Base-by-base conservation (phyloP, 192 early-diverging fungal species). In the Oehlia diaphana region DNA sequence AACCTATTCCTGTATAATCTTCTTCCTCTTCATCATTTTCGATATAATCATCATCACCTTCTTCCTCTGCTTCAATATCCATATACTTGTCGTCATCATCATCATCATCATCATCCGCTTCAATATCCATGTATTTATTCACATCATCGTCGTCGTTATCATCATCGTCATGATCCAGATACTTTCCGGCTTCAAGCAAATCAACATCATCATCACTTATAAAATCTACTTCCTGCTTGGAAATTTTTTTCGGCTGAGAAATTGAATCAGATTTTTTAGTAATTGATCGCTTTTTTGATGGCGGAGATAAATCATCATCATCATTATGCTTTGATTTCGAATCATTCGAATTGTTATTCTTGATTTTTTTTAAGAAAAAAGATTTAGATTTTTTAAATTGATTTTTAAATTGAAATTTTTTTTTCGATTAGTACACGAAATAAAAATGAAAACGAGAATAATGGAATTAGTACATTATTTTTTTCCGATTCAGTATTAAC, bases 121-220 rank as follows among this genome's bases (percentile, higher is more conserved):
- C 50, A 58, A 21, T 58, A 19, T 58, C 50, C 50, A 16, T 16
- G 14, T 58, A 58, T 58, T 58, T 58, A 58, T 58, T 58, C 16
- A 58, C 50, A 58, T 21, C 50, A 3, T 19, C 50, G 5, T 58
- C 50, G 3, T 58, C 14, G n/a, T 88, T 90, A 10, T 91, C 87
- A 21, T 87, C 85, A 33, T 87, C 87, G 31, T 86, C 80, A 42
- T 84, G 83, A 68, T 82, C 76, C 72, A 82, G 82, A 50, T 82
- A 58, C 19, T 58, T 58, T 58, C 50, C 50, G 4, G 50, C 50
- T 58, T 58, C 50, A 58, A 58, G 16, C 21, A 58, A 58, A 21
- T 58, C 16, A 3, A 21, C 16, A 58, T 16, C 14, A 58, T 58
- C 50, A 58, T 58, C 50, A 19, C 50, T 58, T 16, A 58, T 58